A percentile compares a stretch with the other conserved stretches of the same genome.
These are phyloP conservation scores for Chlorella sp. DNA, from an alignment of 139 green algal genomes.

Conservation along the genomic window DNA sequence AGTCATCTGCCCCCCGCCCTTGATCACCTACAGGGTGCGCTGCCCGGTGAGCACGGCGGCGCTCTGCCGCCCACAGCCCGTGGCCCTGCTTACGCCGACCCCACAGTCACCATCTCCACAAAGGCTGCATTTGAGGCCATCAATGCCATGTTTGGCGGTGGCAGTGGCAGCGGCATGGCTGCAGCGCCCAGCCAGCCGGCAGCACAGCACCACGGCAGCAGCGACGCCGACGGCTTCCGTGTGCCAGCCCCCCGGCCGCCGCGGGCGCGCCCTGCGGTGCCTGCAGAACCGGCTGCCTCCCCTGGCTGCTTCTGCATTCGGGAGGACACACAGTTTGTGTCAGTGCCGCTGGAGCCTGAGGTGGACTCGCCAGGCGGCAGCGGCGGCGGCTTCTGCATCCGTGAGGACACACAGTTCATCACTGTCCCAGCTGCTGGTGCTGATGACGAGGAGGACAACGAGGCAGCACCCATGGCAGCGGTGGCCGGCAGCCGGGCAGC, in stretches of 20 bases:
- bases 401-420: conserved; percentile 34
- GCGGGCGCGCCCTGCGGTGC: background rate
- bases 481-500: no score
- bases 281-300: background rate
- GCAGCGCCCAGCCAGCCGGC: background rate
- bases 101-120: conserved; percentile 75
- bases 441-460: background rate
- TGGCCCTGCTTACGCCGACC: conserved; percentile 45
- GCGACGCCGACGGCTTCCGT: background rate
- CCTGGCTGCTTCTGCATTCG: conserved; percentile 21
- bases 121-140: conserved; percentile 67
- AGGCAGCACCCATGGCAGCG: background rate
- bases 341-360: background rate
- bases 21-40: conserved; percentile 15
- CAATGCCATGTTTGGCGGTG: conserved; percentile 69
- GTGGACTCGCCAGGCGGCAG: background rate
- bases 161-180: conserved; percentile 23
- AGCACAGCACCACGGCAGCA: background rate
- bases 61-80: background rate
- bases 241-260: conserved; percentile 13
- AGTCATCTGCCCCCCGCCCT: no score
- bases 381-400: conserved; percentile 29
- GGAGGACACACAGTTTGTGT: conserved; percentile 44
- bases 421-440: background rate
- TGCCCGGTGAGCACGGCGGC: background rate